Base-by-base conservation (phyloP, 2,329 filamentous ascomycete species). In the Paecilomyces niveus region DNA sequence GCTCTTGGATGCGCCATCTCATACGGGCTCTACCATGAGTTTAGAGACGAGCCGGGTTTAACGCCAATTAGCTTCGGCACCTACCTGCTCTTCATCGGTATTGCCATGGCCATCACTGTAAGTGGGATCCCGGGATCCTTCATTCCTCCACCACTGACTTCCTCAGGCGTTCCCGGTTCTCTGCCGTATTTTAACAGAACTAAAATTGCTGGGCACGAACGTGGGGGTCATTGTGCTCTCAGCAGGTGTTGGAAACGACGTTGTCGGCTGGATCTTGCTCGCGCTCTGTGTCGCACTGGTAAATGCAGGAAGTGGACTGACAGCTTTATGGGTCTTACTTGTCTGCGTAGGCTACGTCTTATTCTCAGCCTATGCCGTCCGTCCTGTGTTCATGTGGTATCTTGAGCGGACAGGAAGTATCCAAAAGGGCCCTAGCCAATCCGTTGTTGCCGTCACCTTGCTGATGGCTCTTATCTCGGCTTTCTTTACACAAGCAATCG, bases 201-300 rank as follows among this genome's bases (percentile, higher is more conserved):
- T 97, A 56, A 94, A 96, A 67, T 80, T 97, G 54, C 85, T 97
- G 3, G 78, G 83, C 57, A 94, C 91, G 1, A 84, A 88, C 0
- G 92, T 96, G 4, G 92, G 92, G 68, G 85, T 96, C 35, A 95
- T 95, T 39, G 89, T 92, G 1, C 81, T 97, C 8, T 92, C 92
- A 2, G 92, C 92, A 5, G 93, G 93, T 55, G 92, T 97, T 13
- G 91, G 90, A 1, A 97, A 97, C 70, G 93, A 97, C 69, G 91
- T 94, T 15, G 85, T 89, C 3, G 90, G 90, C 58, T 97, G 93
- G 93, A 88, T 97, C 63, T 80, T 97, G 15, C 85, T 97, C 24
- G 93, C 93, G 0, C 86, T 97, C 29, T 97, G 93, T 65, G 92
- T 97, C 33, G 90, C 93, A 0, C 82, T 97, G 26, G 92, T 96